A percentile compares a stretch with the other conserved stretches of the same genome.
These are phyloP conservation scores for Uronychia binucleata DNA, from an alignment of 73 alveolate genomes.

Conservation along the genomic window DNA sequence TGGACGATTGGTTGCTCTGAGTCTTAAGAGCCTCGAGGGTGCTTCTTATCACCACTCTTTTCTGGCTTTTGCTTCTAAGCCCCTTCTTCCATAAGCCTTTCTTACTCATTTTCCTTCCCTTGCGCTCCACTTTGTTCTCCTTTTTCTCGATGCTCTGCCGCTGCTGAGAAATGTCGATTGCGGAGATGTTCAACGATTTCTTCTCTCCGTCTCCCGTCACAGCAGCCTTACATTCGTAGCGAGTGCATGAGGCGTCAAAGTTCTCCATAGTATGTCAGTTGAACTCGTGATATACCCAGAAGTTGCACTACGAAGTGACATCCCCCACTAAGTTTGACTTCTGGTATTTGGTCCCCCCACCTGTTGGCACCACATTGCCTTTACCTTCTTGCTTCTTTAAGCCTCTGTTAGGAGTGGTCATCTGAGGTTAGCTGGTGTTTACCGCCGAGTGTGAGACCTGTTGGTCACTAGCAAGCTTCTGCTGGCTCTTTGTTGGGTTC, in stretches of 20 bases:
- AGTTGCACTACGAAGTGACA: neutral
- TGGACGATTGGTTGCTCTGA: neutral
- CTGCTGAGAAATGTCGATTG: neutral
- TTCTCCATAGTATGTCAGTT: neutral
- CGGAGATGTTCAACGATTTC: neutral
- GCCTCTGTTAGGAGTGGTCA: neutral
- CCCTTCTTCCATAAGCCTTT: neutral
- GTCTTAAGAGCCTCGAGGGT: neutral
- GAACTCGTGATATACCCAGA: neutral
- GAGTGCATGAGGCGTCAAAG: neutral
- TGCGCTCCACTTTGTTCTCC: neutral
- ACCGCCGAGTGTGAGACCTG: no score
- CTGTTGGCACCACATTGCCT: neutral
- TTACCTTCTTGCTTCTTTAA: neutral
- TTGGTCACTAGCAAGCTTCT: no score
- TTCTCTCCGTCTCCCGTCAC: neutral
- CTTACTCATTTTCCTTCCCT: neutral
- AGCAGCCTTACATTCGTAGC: neutral
- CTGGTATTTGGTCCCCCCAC: neutral
- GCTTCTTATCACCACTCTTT: neutral
- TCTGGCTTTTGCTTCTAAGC: neutral
- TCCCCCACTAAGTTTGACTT: neutral
- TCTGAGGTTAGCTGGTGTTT: neutral
- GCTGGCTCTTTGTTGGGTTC: no score
- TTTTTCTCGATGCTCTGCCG: no score